Evolutionary conservation across 495 filamentous ascomycete species (phyloP).

Genomic region (Tuber indicum): DNA sequence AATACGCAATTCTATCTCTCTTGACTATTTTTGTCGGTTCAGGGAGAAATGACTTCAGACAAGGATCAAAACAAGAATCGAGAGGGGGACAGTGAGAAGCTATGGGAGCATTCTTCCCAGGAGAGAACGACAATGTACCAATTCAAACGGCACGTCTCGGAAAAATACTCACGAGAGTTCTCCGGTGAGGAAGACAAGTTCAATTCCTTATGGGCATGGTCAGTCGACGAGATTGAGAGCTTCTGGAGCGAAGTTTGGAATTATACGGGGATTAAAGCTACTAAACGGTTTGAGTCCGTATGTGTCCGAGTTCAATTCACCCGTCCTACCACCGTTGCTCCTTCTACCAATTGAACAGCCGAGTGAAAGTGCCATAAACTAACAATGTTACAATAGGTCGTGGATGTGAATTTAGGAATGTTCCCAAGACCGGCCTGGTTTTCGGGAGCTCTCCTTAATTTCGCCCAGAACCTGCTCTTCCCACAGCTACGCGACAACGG

Average conservation of each 20-base stretch:
- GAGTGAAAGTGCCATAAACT: neutral
- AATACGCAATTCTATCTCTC: neutral
- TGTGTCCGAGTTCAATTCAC: neutral
- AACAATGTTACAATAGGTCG: slow-evolving; percentile 50
- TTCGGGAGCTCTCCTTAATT: slow-evolving; percentile 68
- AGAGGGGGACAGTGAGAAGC: slow-evolving; percentile 39
- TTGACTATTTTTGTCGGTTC: neutral
- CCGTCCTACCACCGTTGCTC: slow-evolving; percentile 1
- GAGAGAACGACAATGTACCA: slow-evolving; percentile 60
- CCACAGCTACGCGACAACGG: slow-evolving; percentile 47
- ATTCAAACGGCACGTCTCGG: slow-evolving; percentile 62
- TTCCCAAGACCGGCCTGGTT: slow-evolving; percentile 87
- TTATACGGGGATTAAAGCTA: slow-evolving; percentile 65
- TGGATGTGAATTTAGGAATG: slow-evolving; percentile 59
- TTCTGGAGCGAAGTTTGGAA: slow-evolving; percentile 89
- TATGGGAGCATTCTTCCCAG: slow-evolving; percentile 69
- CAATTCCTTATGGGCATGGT: slow-evolving; percentile 72
- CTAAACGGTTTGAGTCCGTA: slow-evolving; percentile 41
- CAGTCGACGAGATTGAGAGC: slow-evolving; percentile 61
- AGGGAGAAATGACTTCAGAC: neutral
- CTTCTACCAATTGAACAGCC: neutral
- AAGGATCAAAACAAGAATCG: neutral
- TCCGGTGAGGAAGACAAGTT: slow-evolving; percentile 49
- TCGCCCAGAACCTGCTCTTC: slow-evolving; percentile 86
- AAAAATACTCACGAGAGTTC: slow-evolving; percentile 58